Percentiles rank a stretch among this genome's conserved stretches.
These are phyloP conservation scores for Penicillium sp. DNA, from an alignment of 2,329 filamentous ascomycete genomes.

Conservation along the genomic window DNA sequence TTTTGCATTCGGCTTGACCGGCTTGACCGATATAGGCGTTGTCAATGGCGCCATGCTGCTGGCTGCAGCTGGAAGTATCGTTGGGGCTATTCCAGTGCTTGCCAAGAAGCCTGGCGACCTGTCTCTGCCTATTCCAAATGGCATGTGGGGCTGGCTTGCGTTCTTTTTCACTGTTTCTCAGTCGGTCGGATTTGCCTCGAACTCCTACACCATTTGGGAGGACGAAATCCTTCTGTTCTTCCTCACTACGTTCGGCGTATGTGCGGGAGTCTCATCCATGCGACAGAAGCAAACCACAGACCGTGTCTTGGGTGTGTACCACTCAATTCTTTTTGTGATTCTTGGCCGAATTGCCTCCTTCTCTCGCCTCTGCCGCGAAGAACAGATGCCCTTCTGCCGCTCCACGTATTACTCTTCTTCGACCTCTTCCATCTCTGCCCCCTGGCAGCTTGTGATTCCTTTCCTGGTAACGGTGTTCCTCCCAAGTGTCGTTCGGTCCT, in stretches of 20 bases:
- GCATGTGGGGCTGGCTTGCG: constrained; percentile 84
- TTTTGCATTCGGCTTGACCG: constrained; percentile 18
- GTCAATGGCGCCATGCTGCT: constrained; percentile 39
- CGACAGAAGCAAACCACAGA: constrained; percentile 65
- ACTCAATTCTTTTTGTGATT: constrained; percentile 77
- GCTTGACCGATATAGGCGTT: constrained; percentile 29
- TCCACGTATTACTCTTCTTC: constrained; percentile 94
- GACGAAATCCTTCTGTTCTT: constrained; percentile 92
- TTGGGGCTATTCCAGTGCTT: constrained; percentile 42
- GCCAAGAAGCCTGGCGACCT: constrained; percentile 41
- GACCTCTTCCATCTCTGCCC: constrained; percentile 85
- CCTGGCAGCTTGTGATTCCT: constrained; percentile 82
- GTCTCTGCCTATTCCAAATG: constrained; percentile 60
- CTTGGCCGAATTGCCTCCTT: constrained; percentile 77
- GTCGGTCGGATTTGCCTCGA: constrained; percentile 91
- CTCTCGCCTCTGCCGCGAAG: constrained; percentile 89
- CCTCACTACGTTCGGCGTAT: constrained; percentile 77
- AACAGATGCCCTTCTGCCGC: constrained; percentile 95
- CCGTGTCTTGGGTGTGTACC: constrained; percentile 72
- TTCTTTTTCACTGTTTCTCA: constrained; percentile 77
- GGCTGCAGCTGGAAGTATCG: constrained; percentile 45
- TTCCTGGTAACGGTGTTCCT: constrained; percentile 68
- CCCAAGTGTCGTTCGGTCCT: constrained; percentile 75
- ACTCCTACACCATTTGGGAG: constrained; percentile 99
- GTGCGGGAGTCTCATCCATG: constrained; percentile 70